A percentile compares a stretch with the other conserved stretches of the same genome.
phyloP scores from a whole-genome alignment of 2,329 filamentous ascomycete species.

The Cladosporium sp. region DNA sequence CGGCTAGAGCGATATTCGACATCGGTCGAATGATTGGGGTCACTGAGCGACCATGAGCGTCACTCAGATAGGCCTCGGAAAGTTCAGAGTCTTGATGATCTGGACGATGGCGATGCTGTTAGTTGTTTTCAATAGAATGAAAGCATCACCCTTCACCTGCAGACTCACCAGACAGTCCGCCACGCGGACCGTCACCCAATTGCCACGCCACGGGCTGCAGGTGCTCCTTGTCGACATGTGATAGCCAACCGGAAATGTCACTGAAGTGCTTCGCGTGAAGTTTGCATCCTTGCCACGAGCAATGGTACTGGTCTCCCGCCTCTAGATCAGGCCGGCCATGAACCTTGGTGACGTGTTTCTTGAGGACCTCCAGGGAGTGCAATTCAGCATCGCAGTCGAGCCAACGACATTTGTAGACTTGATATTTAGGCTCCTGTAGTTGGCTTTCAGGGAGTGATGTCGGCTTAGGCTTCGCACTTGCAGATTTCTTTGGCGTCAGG shows the following conservation, averaged over 20 bases:
- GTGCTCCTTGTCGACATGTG: conserved; percentile 51
- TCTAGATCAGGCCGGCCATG: conserved; percentile 41
- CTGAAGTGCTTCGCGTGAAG: conserved; percentile 33
- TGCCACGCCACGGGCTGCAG: conserved; percentile 53
- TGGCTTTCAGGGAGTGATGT: background rate
- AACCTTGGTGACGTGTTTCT: conserved; percentile 55
- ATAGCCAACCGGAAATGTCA: conserved; percentile 40
- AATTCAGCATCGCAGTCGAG: conserved; percentile 53
- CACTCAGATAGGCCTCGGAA: conserved; percentile 46
- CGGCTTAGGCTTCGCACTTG: conserved; percentile 12
- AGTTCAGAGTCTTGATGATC: conserved; percentile 9
- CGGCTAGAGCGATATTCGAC: conserved; percentile 4
- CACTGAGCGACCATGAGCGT: conserved; percentile 43
- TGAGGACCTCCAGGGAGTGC: conserved; percentile 58
- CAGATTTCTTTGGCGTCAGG: conserved; percentile 21
- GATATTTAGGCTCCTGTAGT: conserved; percentile 30
- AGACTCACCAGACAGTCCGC: conserved; percentile 54
- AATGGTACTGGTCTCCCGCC: conserved; percentile 35
- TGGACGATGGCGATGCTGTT: background rate
- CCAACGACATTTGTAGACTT: conserved; percentile 57
- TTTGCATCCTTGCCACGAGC: conserved; percentile 43
- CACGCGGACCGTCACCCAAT: conserved; percentile 56
- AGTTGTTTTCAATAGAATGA: background rate
- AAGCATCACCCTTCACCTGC: conserved; percentile 8
- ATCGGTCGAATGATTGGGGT: conserved; percentile 37